Conservation (phyloP, 352 stramenopile genomes). For the Pythium coloratum region DNA sequence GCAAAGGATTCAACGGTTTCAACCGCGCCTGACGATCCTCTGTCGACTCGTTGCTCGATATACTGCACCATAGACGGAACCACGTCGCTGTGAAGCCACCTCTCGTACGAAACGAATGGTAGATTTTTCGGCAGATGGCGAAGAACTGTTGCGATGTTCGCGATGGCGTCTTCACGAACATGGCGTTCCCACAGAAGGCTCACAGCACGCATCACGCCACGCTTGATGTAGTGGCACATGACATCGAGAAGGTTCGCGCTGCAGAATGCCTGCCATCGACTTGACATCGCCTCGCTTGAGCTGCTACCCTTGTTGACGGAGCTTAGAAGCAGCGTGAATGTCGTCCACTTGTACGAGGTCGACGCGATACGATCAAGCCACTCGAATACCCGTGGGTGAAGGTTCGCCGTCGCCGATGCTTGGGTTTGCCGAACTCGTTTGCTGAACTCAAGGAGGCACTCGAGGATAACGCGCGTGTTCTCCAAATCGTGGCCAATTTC, state of each 20-base stretch:
- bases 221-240: conserved; percentile 45
- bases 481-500: conserved; percentile 25
- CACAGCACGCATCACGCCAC: conserved; percentile 52
- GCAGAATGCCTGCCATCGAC: conserved; percentile 43
- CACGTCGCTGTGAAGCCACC: conserved; percentile 56
- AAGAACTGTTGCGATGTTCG: conserved; percentile 42
- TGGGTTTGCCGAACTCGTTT: conserved; percentile 22
- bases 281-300: conserved; percentile 15
- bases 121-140: conserved; percentile 37
- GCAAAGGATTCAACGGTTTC: conserved; percentile 10
- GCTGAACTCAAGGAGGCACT: conserved; percentile 24
- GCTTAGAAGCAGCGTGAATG: conserved; percentile 56
- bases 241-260: conserved; percentile 34
- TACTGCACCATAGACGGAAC: conserved; percentile 42
- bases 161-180: conserved; percentile 31
- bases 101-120: conserved; percentile 46
- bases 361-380: conserved; percentile 27
- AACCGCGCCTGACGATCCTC: not conserved
- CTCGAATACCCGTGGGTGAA: conserved; percentile 4
- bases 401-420: not conserved
- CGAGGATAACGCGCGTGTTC: conserved; percentile 23
- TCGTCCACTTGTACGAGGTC: conserved; percentile 63
- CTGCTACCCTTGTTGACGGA: conserved; percentile 20
- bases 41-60: conserved; percentile 20
- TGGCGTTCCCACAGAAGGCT: conserved; percentile 62